Evolutionary conservation across 1,284 basidiomycete genomes (phyloP), one percentile per base, ranked within the genome.

Genomic region (Singerocomus inundabilis): DNA sequence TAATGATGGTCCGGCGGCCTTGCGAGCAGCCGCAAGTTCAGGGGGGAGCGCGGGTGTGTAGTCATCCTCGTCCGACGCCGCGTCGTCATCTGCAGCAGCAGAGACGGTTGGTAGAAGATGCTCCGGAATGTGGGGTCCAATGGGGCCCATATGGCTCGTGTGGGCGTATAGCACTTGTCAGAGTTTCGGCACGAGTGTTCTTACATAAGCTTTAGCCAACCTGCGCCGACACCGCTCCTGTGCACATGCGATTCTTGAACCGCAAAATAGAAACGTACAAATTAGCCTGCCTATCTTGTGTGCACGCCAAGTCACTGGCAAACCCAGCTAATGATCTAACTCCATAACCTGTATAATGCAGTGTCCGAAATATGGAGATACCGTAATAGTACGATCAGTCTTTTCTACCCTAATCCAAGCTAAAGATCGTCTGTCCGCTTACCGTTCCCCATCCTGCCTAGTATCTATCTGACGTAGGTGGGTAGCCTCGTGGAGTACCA

Each of bases 11-110:
- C 53, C 51, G 26, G 46, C 18, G 13, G 42, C 52, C 36, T 62
- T 57, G 9, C 72, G 72, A n/a, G 70, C 63, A 21, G 70, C 71
- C 25, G 65, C 61, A 30, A 83, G 68, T 44, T 84, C 81, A 33
- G 87, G 86, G 10, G 86, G 87, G 15, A 88, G 71, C 10, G 76
- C 77, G 6, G 85, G 85, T 5, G 69, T 71, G 58, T 84, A 85
- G 53, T 79, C 76, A 53, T 82, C 82, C 35, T 80, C 80, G 30
- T 83, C 79, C 10, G 79, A 78, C 6, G 76, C 72, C 30, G 69
- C 66, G 6, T 51, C 73, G 5, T 71, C 68, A 8, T 67, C 61
- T 32, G 62, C 56, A 10, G 47, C 28, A 33, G 49, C 31, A 33
- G 56, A 37, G 13, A 43, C 48, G 3, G 44, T 45, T 13, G 53